A percentile compares a stretch with the other conserved stretches of the same genome.
Evolutionary conservation across 1,284 basidiomycete species (phyloP).

Genomic region (Veloporphyrellus conicus): DNA sequence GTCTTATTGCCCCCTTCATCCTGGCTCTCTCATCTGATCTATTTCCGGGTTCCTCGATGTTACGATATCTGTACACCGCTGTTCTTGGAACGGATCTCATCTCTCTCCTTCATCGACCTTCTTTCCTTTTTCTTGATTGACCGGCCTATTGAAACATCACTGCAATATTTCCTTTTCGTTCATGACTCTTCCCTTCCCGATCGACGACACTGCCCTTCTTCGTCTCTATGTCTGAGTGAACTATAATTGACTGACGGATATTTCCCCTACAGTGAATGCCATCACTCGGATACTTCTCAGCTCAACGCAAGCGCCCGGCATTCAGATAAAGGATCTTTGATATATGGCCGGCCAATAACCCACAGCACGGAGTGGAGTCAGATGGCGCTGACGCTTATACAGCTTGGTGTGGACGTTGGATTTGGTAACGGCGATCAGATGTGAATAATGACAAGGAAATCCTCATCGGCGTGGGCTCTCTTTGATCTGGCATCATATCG

Average conservation of each 20-base stretch:
- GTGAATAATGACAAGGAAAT: slow-evolving; percentile 2
- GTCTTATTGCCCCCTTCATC: not conserved
- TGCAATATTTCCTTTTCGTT: slow-evolving; percentile 6
- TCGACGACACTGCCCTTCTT: slow-evolving; percentile 9
- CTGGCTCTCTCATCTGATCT: not conserved
- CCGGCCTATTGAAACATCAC: not conserved
- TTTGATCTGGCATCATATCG: not conserved
- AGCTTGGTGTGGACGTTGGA: slow-evolving; percentile 18
- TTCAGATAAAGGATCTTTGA: slow-evolving; percentile 51
- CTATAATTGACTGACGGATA: slow-evolving; percentile 16
- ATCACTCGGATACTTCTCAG: slow-evolving; percentile 78
- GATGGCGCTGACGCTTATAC: slow-evolving; percentile 21
- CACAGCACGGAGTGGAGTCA: not conserved
- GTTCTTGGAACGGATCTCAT: slow-evolving; percentile 1
- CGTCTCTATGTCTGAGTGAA: slow-evolving; percentile 1
- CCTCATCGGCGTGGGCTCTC: slow-evolving; percentile 4
- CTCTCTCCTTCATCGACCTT: not conserved
- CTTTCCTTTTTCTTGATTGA: not conserved
- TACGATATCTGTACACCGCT: not conserved
- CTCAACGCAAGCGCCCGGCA: slow-evolving; percentile 82
- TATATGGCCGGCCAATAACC: slow-evolving; percentile 1
- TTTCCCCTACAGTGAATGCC: slow-evolving; percentile 49
- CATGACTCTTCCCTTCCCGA: slow-evolving; percentile 4
- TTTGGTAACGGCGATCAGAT: slow-evolving; percentile 27
- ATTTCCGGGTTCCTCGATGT: slow-evolving; percentile 3